Percentiles rank a stretch among this genome's conserved stretches.
Conservation (phyloP, 2,329 filamentous ascomycete species). For the Verticillium isaacii region DNA sequence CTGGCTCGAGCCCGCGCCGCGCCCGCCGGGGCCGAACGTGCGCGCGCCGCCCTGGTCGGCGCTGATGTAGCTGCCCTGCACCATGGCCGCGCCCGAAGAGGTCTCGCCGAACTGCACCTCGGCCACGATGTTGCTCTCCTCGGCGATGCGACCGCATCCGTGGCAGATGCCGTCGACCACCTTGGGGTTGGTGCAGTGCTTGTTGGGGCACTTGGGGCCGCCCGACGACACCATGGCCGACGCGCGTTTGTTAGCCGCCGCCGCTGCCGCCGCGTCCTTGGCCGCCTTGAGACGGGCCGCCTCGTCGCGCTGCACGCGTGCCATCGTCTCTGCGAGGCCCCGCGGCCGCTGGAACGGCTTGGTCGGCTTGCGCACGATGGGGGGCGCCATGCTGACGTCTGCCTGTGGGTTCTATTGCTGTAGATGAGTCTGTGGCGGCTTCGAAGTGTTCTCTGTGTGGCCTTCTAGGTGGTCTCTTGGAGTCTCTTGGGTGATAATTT, state of each 20-base stretch:
- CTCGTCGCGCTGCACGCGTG: background rate
- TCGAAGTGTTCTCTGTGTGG: no score
- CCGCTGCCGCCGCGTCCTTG: constrained; percentile 19
- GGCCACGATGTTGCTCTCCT: constrained; percentile 83
- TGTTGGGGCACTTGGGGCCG: constrained; percentile 51
- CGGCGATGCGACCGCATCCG: constrained; percentile 78
- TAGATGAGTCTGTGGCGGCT: background rate
- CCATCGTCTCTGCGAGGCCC: background rate
- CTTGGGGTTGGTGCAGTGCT: constrained; percentile 55
- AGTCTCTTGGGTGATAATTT: no score
- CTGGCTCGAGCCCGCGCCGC: constrained; percentile 53
- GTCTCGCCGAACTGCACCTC: constrained; percentile 91
- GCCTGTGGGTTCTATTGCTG: background rate
- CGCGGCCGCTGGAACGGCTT: background rate
- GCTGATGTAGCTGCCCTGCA: constrained; percentile 84
- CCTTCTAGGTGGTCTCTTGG: no score
- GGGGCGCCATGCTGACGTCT: background rate
- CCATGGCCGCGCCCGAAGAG: constrained; percentile 77
- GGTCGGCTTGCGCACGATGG: background rate
- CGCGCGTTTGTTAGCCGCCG: constrained; percentile 13
- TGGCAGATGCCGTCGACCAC: constrained; percentile 68
- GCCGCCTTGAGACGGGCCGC: constrained; percentile 5
- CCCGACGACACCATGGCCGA: constrained; percentile 26
- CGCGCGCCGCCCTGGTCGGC: constrained; percentile 80
- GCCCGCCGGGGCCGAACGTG: constrained; percentile 57